Conservation (phyloP, 2,329 filamentous ascomycete species). For the Clarireedia paspali region DNA sequence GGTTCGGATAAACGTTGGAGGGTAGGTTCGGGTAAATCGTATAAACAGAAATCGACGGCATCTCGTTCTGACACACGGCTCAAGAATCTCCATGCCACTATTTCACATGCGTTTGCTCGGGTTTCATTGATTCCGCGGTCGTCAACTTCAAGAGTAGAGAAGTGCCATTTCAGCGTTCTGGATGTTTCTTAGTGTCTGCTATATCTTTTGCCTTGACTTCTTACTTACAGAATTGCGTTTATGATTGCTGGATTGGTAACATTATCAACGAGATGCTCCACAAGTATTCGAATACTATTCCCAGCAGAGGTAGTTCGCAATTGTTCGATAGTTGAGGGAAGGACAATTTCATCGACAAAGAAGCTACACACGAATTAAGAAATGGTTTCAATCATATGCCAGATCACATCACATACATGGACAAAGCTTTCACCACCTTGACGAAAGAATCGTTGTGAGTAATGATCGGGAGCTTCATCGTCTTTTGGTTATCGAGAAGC, state of each 20-base stretch:
- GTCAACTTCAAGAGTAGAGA: conserved; percentile 49
- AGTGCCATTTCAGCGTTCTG: conserved; percentile 71
- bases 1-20: background rate
- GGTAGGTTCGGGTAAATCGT: conserved; percentile 51
- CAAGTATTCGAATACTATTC: conserved; percentile 47
- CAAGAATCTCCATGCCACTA: conserved; percentile 73
- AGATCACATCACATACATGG: conserved; percentile 38
- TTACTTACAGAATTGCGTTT: conserved; percentile 62
- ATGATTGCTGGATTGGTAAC: conserved; percentile 64
- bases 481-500: background rate
- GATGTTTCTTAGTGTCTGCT: conserved; percentile 1
- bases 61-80: conserved; percentile 64
- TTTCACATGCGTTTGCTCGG: conserved; percentile 68
- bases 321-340: conserved; percentile 67
- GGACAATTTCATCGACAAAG: conserved; percentile 52
- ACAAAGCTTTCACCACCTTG: conserved; percentile 59
- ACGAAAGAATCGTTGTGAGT: conserved; percentile 52
- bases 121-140: conserved; percentile 60
- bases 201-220: background rate
- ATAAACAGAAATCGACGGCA: conserved; percentile 65
- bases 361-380: conserved; percentile 39
- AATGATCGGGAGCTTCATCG: conserved; percentile 45
- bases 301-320: conserved; percentile 59
- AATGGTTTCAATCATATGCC: background rate
- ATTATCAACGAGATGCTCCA: conserved; percentile 53